Evolutionary conservation across 208 protist species (phyloP), one percentile per base, ranked within the genome.

Genomic region (Acanthamoeba triangularis): DNA sequence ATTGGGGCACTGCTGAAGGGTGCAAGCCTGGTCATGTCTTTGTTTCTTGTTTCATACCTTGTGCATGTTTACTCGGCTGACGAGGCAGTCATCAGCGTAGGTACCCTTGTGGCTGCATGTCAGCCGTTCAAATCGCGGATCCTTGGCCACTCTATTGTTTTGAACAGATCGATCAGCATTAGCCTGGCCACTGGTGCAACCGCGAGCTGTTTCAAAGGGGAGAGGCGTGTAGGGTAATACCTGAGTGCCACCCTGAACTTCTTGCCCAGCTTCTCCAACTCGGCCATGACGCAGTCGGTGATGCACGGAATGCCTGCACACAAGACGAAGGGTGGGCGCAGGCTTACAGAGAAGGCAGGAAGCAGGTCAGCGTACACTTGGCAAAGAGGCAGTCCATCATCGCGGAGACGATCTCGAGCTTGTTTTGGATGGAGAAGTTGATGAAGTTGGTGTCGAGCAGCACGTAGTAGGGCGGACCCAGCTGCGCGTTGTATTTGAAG

Each of bases 391-490:
- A 99, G 97, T 99, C 99, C 99, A 99, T 99, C 35, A 99, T 97
- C 2, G 98, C 98, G 78, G 99, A 97, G 35, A 99, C 98, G 87
- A 99, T 99, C 95, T 99, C 99, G 35, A 99, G 98, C 96, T 99
- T 99, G 97, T 99, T 99, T 95, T 99, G 99, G 97, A 99, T 99
- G n/a, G 99, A 99, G 96, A 99, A 99, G 98, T 99, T 99, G 96
- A 99, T 99, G 96, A 99, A 99, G 98, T 99, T 99, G 4, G 99
- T 99, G 96, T 99, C 99, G 18, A 99, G 96, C 96, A 99, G 98
- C 28, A 99, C 98, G 96, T 99, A 98, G 97, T 99, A 99, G 74
- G 99, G 99, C 28, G 99, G 99, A 11, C 99, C 99, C 10, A 99
- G 98, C 52, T 98, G 97, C 59, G 96, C 98, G 98, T 99, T 99